Percentiles rank a stretch among this genome's conserved stretches.
Conservation (phyloP, 805 yeast species). For the Ogataea sp. region DNA sequence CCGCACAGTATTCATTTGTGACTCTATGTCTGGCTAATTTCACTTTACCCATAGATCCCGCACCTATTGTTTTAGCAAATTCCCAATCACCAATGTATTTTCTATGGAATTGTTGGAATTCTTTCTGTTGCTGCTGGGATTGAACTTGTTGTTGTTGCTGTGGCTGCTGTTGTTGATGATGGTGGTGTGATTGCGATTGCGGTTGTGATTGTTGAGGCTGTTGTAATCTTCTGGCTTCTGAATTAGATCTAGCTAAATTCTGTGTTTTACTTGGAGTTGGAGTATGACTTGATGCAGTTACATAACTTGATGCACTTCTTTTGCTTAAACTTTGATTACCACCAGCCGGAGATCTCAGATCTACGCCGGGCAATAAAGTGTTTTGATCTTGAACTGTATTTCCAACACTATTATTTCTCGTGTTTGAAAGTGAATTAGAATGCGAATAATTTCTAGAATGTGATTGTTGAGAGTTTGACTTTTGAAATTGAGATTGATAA, state of each 20-base stretch:
- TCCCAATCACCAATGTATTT: slow-evolving; percentile 96
- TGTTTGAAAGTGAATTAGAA: not conserved
- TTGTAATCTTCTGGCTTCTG: not conserved
- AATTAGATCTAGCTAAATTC: not conserved
- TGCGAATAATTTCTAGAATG: not conserved
- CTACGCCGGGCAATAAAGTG: not conserved
- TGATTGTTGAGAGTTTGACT: not conserved
- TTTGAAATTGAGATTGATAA: not conserved
- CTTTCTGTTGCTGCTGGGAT: slow-evolving; percentile 6
- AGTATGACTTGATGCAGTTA: not conserved
- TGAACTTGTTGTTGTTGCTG: slow-evolving; percentile 8
- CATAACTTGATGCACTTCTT: not conserved
- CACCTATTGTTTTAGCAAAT: slow-evolving; percentile 89
- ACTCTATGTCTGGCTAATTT: slow-evolving; percentile 82
- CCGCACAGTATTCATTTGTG: slow-evolving; percentile 81
- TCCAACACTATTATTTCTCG: not conserved
- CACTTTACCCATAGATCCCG: slow-evolving; percentile 99
- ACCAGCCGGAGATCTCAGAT: not conserved
- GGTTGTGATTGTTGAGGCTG: slow-evolving; percentile 3
- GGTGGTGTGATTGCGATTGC: slow-evolving; percentile 4
- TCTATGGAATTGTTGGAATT: slow-evolving; percentile 54
- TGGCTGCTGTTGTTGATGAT: not conserved
- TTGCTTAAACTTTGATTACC: not conserved
- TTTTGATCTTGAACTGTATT: not conserved
- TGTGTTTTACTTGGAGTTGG: not conserved